These are phyloP conservation scores for Amanita brunnescens DNA, from an alignment of 768 basidiomycete species.

Conservation along the genomic window DNA sequence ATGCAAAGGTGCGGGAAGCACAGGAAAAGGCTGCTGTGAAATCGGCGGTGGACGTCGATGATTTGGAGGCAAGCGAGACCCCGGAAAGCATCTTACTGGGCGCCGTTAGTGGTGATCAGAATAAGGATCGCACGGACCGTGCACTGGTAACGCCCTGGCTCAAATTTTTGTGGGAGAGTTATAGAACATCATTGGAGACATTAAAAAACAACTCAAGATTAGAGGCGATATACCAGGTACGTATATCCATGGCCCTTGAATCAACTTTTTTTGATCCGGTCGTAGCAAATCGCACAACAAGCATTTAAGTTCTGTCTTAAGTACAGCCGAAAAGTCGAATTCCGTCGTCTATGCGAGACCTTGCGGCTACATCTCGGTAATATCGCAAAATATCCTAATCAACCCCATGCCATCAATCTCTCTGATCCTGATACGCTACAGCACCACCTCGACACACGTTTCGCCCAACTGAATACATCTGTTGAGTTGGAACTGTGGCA, in stretches of 20 bases:
- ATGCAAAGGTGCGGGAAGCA: slow-evolving; percentile 76
- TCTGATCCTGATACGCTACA: slow-evolving; percentile 92
- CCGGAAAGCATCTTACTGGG: slow-evolving; percentile 88
- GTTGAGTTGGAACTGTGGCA: slow-evolving; percentile 99
- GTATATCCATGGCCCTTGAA: slow-evolving; percentile 16
- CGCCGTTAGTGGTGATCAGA: slow-evolving; percentile 84
- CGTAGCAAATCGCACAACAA: slow-evolving; percentile 88
- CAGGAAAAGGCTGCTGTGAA: slow-evolving; percentile 81
- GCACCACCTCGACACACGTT: slow-evolving; percentile 93
- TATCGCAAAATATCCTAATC: slow-evolving; percentile 91
- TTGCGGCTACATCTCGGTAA: slow-evolving; percentile 91
- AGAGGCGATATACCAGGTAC: slow-evolving; percentile 89
- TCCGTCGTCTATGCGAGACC: slow-evolving; percentile 93
- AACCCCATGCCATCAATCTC: slow-evolving; percentile 91
- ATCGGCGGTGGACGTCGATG: slow-evolving; percentile 77
- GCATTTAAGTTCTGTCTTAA: slow-evolving; percentile 96
- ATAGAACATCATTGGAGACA: slow-evolving; percentile 90
- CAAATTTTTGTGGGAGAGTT: slow-evolving; percentile 98
- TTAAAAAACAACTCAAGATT: slow-evolving; percentile 92
- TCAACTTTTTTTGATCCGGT: neutral
- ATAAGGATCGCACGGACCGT: slow-evolving; percentile 89
- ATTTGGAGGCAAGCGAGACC: slow-evolving; percentile 92
- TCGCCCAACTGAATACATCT: slow-evolving; percentile 92
- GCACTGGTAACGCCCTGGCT: slow-evolving; percentile 96
- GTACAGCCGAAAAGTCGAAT: slow-evolving; percentile 92